Conservation (phyloP, 2,329 filamentous ascomycete species). For the Claviceps sp. region DNA sequence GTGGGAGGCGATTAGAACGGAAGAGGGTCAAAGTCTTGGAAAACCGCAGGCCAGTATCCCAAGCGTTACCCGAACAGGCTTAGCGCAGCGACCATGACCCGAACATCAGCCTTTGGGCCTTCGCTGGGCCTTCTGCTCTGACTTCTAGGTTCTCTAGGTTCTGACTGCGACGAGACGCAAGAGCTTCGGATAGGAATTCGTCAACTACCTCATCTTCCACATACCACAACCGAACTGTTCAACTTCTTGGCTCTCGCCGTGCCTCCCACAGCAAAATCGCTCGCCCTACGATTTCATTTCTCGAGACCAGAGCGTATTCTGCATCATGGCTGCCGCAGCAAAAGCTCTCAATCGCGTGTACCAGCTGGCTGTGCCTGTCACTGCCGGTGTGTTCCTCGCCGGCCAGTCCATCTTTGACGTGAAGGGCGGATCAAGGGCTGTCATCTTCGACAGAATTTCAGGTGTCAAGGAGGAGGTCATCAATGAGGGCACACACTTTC, state of each 20-base stretch:
- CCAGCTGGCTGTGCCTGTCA: constrained; percentile 58
- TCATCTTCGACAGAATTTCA: constrained; percentile 90
- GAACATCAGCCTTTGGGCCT: constrained; percentile 12
- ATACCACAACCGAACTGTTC: background rate
- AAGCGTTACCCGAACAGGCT: constrained; percentile 20
- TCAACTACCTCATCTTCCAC: background rate
- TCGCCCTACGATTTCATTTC: background rate
- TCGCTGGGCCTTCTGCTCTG: background rate
- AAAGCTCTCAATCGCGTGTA: constrained; percentile 49
- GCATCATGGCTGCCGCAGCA: constrained; percentile 37
- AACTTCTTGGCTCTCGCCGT: background rate
- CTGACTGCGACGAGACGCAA: background rate
- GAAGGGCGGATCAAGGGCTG: constrained; percentile 81
- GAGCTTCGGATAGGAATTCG: background rate
- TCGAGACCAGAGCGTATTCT: background rate
- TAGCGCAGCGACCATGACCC: constrained; percentile 15
- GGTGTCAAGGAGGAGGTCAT: constrained; percentile 89
- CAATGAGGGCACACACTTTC: constrained; percentile 94
- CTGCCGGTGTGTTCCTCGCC: constrained; percentile 51
- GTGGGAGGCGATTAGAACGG: background rate
- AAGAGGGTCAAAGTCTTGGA: constrained; percentile 12
- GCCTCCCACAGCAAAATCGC: background rate
- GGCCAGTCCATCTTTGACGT: constrained; percentile 92
- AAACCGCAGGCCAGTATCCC: constrained; percentile 16
- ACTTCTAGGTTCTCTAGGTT: background rate